Conservation (phyloP, 352 stramenopile species). For the Globisporangium nagaii region DNA sequence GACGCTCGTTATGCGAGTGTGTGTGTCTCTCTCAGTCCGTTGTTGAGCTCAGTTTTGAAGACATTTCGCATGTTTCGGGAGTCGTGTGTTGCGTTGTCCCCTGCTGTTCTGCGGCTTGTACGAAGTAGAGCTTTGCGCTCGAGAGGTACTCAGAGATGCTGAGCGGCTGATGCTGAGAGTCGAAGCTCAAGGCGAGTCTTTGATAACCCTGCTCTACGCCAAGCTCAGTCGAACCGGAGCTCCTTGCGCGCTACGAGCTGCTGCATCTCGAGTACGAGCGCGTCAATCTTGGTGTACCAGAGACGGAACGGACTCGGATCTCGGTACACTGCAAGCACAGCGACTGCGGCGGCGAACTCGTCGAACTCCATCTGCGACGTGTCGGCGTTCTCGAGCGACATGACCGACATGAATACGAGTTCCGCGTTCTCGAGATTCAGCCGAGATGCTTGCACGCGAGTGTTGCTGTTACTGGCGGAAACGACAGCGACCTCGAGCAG, state of each 20-base stretch:
- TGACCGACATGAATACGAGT: constrained; percentile 38
- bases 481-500: constrained; percentile 10
- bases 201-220: too few species aligned
- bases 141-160: too few species aligned
- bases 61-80: too few species aligned
- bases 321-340: constrained; percentile 35
- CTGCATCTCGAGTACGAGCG: constrained; percentile 28
- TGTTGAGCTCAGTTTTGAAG: too few species aligned
- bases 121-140: too few species aligned
- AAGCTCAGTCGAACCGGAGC: constrained; percentile 7
- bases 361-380: constrained; percentile 51
- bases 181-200: too few species aligned
- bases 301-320: constrained; percentile 42
- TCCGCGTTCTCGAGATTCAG: constrained; percentile 10
- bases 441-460: background rate
- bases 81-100: too few species aligned
- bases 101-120: too few species aligned
- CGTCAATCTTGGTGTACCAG: constrained; percentile 52
- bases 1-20: too few species aligned
- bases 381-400: constrained; percentile 52
- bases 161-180: too few species aligned
- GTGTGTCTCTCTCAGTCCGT: too few species aligned
- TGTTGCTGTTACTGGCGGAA: too few species aligned
- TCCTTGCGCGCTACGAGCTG: background rate
- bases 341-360: constrained; percentile 44